Evolutionary conservation across 1,284 basidiomycete species (phyloP), one percentile per base, ranked within the genome.

Genomic region (Macrocystidia cucumis): DNA sequence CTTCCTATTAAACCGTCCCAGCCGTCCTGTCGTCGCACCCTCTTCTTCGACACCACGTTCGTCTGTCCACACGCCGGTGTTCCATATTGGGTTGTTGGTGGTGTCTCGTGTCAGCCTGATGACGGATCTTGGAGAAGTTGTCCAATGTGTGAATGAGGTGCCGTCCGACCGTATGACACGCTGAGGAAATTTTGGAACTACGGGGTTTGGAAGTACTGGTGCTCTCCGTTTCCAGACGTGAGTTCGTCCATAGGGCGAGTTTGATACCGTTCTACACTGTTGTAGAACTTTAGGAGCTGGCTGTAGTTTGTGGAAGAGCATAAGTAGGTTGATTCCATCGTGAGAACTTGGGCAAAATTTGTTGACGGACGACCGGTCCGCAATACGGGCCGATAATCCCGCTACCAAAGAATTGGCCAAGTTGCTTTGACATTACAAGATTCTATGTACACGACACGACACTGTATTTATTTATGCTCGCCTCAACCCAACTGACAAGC

Each of bases 81-180:
- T 81, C 86, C 78, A 93, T 16, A 88, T 57, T 7, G 82, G 83
- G 54, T 90, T 85, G 55, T 90, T 92, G 9, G 83, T 88, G 34
- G 84, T 79, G 51, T 92, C 90, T 27, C 89, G 77, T 14, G 87
- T 85, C 29, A 91, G 65, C 27, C 77, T 73, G 28, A 88, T 69
- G 28, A 74, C 57, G 2, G 83, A 81, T 3, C 78, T 76, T 0
- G 90, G 90, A 0, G 88, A 88, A 0, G 90, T 91, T 6, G 84
- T 87, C 70, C 80, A 85, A 46, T 91, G 84, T 1, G 75, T 78
- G 56, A 88, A 90, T 1, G 84, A 85, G 12, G 83, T 83, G n/a
- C 89, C 89, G 58, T 92, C 90, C 0, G 87, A 77, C 45, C 86
- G 77, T 38, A 86, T 72, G 42, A 92, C 82, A 40, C 69, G 74